Conservation (phyloP, 306 rosid species). For the Citrullus mucosospermus region DNA sequence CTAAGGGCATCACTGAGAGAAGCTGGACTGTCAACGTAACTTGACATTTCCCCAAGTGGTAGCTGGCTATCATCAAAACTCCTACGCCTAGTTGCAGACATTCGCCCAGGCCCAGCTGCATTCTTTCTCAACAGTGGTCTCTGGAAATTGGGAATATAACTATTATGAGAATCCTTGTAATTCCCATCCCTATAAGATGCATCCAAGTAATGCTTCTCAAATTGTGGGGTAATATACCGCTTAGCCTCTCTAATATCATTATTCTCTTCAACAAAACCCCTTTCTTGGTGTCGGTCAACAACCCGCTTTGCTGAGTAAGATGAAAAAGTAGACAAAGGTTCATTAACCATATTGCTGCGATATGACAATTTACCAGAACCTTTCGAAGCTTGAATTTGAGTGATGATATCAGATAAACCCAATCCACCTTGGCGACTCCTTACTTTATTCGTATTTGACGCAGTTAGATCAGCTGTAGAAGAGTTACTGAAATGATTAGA, state of each 20-base stretch:
- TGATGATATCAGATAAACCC: slow-evolving; percentile 81
- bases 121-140: slow-evolving; percentile 88
- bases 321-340: slow-evolving; percentile 42
- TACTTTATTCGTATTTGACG: slow-evolving; percentile 46
- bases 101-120: slow-evolving; percentile 60
- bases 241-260: slow-evolving; percentile 55
- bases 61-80: slow-evolving; percentile 89
- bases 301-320: slow-evolving; percentile 49
- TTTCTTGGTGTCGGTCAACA: slow-evolving; percentile 50
- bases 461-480: slow-evolving; percentile 43
- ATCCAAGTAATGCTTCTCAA: slow-evolving; percentile 61
- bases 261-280: slow-evolving; percentile 49
- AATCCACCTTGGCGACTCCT: slow-evolving; percentile 72
- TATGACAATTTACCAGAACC: slow-evolving; percentile 51
- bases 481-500: slow-evolving; percentile 56
- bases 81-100: slow-evolving; percentile 75
- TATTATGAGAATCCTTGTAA: slow-evolving; percentile 62
- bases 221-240: slow-evolving; percentile 40
- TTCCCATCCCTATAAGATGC: slow-evolving; percentile 50
- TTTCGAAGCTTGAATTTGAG: slow-evolving; percentile 96
- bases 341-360: slow-evolving; percentile 33
- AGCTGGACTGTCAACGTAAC: slow-evolving; percentile 58
- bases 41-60: slow-evolving; percentile 60
- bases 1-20: slow-evolving; percentile 85
- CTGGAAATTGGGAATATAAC: slow-evolving; percentile 83